Conservation (phyloP, 371 early-diverging fungal species). For the Mortierella sp. region DNA sequence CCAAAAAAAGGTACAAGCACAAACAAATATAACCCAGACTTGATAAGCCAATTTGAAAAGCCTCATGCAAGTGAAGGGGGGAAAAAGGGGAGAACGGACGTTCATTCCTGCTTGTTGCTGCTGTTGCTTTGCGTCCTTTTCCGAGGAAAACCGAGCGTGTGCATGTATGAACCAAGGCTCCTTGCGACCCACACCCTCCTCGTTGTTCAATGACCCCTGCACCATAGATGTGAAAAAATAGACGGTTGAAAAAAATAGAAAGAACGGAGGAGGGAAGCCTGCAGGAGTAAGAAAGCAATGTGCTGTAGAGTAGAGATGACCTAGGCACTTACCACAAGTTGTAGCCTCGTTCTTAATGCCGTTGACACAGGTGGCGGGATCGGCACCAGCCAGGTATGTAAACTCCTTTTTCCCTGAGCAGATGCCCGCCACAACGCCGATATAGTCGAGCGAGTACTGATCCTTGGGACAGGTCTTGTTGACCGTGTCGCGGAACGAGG, state of each 20-base stretch:
- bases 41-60: neutral
- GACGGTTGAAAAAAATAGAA: constrained; percentile 13
- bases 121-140: neutral
- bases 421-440: neutral
- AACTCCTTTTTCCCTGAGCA: neutral
- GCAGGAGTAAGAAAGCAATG: neutral
- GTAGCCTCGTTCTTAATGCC: constrained; percentile 23
- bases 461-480: constrained; percentile 17
- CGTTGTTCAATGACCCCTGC: neutral
- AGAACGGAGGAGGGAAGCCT: constrained; percentile 3
- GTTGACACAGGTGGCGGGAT: constrained; percentile 12
- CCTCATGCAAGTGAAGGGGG: neutral
- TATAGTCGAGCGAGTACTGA: neutral
- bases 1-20: neutral
- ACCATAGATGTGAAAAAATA: neutral
- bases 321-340: constrained; percentile 46
- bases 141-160: neutral
- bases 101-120: neutral
- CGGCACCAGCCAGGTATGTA: neutral
- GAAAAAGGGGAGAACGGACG: neutral
- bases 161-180: neutral
- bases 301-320: neutral
- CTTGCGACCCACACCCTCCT: neutral
- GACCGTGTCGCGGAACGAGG: neutral
- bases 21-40: neutral